These are phyloP conservation scores for Hypoxylon sp. DNA, from an alignment of 2,329 filamentous ascomycete species.

Conservation along the genomic window DNA sequence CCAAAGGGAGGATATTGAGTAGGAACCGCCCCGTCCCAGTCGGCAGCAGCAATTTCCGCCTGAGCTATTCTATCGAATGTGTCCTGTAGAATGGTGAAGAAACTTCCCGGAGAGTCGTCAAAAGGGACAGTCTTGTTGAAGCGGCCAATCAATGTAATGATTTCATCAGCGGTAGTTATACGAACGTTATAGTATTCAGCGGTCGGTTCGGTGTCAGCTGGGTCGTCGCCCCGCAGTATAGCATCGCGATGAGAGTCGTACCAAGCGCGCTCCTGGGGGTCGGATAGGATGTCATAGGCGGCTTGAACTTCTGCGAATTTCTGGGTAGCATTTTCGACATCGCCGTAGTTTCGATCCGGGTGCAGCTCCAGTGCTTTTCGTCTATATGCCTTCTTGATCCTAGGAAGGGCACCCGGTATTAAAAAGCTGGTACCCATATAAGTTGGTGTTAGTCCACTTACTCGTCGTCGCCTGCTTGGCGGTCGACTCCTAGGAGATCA, in stretches of 20 bases:
- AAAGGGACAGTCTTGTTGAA: constrained; percentile 86
- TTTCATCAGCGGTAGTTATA: constrained; percentile 84
- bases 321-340: constrained; percentile 85
- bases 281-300: constrained; percentile 95
- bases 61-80: constrained; percentile 84
- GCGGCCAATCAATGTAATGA: constrained; percentile 82
- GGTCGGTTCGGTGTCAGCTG: constrained; percentile 62
- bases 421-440: constrained; percentile 4
- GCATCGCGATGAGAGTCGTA: constrained; percentile 94
- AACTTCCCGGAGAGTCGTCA: constrained; percentile 83
- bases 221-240: constrained; percentile 79
- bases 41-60: constrained; percentile 83
- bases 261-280: constrained; percentile 96
- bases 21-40: constrained; percentile 73
- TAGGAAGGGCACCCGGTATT: constrained; percentile 55
- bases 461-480: constrained; percentile 85
- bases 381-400: constrained; percentile 94
- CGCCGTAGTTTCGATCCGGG: constrained; percentile 91
- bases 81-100: constrained; percentile 84
- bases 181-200: constrained; percentile 78
- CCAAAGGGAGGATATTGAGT: constrained; percentile 88
- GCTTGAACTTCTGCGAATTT: constrained; percentile 93
- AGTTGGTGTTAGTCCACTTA: constrained; percentile 58
- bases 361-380: constrained; percentile 93
- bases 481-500: constrained; percentile 82